phyloP scores from a whole-genome alignment of 768 basidiomycete genomes.

The Pluteus cervinus region DNA sequence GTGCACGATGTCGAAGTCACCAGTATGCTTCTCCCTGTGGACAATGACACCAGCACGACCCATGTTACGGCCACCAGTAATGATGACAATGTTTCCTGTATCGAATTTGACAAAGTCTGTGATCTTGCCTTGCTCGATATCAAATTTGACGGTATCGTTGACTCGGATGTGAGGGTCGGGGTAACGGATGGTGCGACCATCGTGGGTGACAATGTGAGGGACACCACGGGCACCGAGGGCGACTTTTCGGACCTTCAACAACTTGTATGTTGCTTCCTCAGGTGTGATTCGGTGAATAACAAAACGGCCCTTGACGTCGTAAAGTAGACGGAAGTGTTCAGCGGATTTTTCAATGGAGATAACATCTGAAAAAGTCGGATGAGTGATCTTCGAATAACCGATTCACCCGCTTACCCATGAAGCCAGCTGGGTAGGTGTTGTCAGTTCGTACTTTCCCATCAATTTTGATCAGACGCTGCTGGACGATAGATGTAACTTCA shows the following conservation, averaged over 20 bases:
- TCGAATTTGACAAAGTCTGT: conserved; percentile 92
- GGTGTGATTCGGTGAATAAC: conserved; percentile 98
- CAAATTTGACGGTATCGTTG: conserved; percentile 98
- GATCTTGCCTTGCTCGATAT: conserved; percentile 93
- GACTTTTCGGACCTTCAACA: conserved; percentile 88
- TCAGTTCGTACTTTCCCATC: conserved; percentile 99
- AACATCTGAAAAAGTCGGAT: conserved; percentile 55
- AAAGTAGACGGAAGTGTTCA: conserved; percentile 98
- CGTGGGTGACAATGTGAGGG: conserved; percentile 96
- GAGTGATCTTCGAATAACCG: conserved; percentile 2
- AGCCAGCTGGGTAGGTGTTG: conserved; percentile 93
- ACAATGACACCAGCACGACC: conserved; percentile 95
- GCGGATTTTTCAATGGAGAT: conserved; percentile 96
- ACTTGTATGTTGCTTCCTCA: conserved; percentile 96
- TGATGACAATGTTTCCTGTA: conserved; percentile 93
- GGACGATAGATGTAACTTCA: conserved; percentile 93
- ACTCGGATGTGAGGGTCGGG: conserved; percentile 93
- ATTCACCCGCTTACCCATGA: conserved; percentile 68
- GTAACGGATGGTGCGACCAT: conserved; percentile 99
- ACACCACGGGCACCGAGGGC: conserved; percentile 92
- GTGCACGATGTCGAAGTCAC: conserved; percentile 98
- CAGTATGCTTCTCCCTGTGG: conserved; percentile 94
- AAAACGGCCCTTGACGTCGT: conserved; percentile 99
- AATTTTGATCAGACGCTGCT: conserved; percentile 96
- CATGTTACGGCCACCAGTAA: conserved; percentile 99